Percentiles rank a stretch among this genome's conserved stretches.
Conservation (phyloP, 352 stramenopile species). For the Globisporangium rhizosaccharum region DNA sequence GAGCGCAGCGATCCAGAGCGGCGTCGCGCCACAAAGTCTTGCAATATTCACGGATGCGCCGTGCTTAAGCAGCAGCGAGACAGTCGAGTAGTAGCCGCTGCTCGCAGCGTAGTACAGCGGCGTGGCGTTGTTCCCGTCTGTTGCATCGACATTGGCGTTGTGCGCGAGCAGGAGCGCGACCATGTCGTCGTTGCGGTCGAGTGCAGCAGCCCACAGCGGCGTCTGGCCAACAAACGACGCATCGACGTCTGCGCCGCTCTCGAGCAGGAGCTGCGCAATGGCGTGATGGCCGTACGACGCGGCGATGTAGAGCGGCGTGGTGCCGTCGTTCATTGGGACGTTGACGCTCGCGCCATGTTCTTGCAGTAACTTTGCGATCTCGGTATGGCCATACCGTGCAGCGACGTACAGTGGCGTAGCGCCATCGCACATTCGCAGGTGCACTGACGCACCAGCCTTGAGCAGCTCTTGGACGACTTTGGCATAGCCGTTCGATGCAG, state of each 20-base stretch:
- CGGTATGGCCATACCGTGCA: background rate
- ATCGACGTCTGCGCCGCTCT: background rate
- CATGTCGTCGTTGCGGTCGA: too few relatives aligned
- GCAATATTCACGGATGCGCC: background rate
- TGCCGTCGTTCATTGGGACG: background rate
- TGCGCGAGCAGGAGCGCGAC: background rate
- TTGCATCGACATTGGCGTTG: background rate
- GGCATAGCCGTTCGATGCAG: slow-evolving; percentile 19
- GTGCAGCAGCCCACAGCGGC: too few relatives aligned
- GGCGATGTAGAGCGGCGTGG: background rate
- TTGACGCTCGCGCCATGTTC: background rate
- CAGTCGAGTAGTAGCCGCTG: background rate
- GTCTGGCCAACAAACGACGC: background rate
- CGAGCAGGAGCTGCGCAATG: background rate
- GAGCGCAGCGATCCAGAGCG: background rate
- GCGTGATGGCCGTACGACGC: background rate
- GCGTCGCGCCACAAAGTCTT: background rate
- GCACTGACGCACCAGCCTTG: background rate
- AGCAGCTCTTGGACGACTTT: background rate
- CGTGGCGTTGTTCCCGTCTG: background rate
- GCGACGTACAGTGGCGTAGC: background rate
- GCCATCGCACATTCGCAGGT: background rate
- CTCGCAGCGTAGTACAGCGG: background rate
- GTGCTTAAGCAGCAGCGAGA: background rate
- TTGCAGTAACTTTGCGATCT: background rate